Evolutionary conservation across 768 basidiomycete genomes (phyloP).

Genomic region (Gelatoporia subvermispora): DNA sequence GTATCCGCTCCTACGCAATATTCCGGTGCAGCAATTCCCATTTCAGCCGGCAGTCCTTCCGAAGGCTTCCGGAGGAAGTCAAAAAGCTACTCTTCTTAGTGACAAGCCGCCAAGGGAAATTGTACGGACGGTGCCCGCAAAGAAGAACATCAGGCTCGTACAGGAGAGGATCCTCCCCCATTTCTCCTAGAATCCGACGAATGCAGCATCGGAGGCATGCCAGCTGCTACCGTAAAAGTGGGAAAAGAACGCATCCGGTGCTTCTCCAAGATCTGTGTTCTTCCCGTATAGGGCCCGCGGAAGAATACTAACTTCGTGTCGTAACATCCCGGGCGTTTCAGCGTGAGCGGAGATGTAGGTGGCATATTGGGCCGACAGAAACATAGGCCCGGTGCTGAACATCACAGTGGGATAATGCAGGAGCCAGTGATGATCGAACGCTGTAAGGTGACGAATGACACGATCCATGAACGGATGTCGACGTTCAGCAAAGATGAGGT

Average conservation of each 20-base stretch:
- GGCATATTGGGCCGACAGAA: constrained; percentile 90
- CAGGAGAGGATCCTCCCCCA: too few species aligned
- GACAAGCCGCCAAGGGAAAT: too few species aligned
- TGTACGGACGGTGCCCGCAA: too few species aligned
- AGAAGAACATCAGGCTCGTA: too few species aligned
- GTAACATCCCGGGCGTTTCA: constrained; percentile 42
- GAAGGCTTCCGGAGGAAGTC: too few species aligned
- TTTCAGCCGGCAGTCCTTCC: too few species aligned
- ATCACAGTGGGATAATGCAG: constrained; percentile 99
- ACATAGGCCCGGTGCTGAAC: constrained; percentile 99
- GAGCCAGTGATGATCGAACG: constrained; percentile 91
- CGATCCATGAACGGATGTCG: constrained; percentile 86
- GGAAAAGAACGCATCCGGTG: constrained; percentile 90
- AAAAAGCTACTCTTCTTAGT: too few species aligned
- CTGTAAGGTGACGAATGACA: constrained; percentile 85
- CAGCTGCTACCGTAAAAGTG: constrained; percentile 98
- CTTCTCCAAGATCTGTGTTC: constrained; percentile 78
- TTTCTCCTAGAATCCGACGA: constrained; percentile 63
- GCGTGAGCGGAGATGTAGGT: constrained; percentile 73
- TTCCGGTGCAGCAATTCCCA: neutral
- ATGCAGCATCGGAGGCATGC: constrained; percentile 98
- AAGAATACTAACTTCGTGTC: constrained; percentile 78
- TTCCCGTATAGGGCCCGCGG: constrained; percentile 97
- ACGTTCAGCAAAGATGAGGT: constrained; percentile 91
- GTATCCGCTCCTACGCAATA: too few species aligned